Evolutionary conservation across 2,329 filamentous ascomycete species (phyloP).

Genomic region (Pyrenophora graminea): DNA sequence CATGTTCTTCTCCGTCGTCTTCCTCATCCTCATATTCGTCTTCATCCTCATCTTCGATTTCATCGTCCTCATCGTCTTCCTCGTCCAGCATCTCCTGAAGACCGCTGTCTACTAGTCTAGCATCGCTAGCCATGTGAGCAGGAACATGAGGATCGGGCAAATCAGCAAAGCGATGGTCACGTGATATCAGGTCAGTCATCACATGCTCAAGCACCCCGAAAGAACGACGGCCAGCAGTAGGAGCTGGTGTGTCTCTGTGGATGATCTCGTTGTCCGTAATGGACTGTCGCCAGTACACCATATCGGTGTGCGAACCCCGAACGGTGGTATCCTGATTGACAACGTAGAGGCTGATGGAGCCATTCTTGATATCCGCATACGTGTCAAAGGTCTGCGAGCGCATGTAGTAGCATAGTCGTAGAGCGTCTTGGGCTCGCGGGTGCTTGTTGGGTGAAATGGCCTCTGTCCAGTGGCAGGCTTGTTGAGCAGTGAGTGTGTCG

Average conservation of each 20-base stretch:
- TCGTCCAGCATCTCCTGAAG: no score
- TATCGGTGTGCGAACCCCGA: conserved; percentile 1
- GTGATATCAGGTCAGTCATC: no score
- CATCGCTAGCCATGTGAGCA: no score
- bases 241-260: neutral
- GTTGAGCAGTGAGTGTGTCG: conserved; percentile 12
- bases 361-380: conserved; percentile 18
- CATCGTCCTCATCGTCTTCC: no score
- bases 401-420: conserved; percentile 41
- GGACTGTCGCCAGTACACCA: conserved; percentile 29
- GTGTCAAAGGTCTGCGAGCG: conserved; percentile 30
- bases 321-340: conserved; percentile 7
- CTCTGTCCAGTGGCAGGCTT: conserved; percentile 22
- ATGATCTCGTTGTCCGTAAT: conserved; percentile 7
- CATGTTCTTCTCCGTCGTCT: neutral
- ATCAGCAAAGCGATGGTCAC: no score
- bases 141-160: no score
- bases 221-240: no score
- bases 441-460: conserved; percentile 7
- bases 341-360: conserved; percentile 19
- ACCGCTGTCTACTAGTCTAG: no score
- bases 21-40: neutral
- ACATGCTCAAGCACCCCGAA: no score
- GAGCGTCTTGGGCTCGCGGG: conserved; percentile 22
- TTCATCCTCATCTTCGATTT: neutral